Evolutionary conservation across 192 early-diverging fungal genomes (phyloP), one percentile per base, ranked within the genome.

Genomic region (Martensiomyces pterosporus): DNA sequence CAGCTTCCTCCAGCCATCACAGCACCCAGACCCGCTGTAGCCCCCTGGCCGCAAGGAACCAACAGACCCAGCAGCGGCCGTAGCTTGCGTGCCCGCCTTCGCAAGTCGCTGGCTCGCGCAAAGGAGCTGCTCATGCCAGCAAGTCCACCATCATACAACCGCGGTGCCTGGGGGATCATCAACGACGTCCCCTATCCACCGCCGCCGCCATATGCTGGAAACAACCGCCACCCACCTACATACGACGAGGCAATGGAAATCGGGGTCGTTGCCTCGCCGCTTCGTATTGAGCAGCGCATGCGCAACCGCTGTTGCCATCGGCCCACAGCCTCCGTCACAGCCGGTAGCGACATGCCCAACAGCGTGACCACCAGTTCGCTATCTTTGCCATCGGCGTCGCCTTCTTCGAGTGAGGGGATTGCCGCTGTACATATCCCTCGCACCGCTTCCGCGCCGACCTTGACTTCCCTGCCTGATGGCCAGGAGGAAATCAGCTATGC

Each of bases 141-240:
- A 9, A 13, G 45, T n/a, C 69, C 62, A 25, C 69, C 67, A 2
- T 14, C 17, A 14, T 73, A 73, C 40, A 43, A 37, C 15, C 62
- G 69, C 35, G 62, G 69, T 9, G 69, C 69, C 16, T 73, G 69
- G 69, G 52, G 57, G 12, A 73, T 65, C 22, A 73, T 73, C 47
- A 73, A 53, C 50, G 69, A 73, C 23, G 57, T 73, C 17, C 69
- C 69, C n/a, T 73, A 54, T 32, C 69, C 69, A 19, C 53, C 61
- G 18, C 69, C 69, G 13, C 69, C 69, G 29, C 69, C 69, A 0
- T 72, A 72, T 22, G 62, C 69, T 2, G 53, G 69, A 36, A 64
- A 62, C 53, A 59, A 49, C 24, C 41, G 52, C 6, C 69, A 61
- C 41, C 69, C 69, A 40, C 69, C 69, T 0, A 54, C 57, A 12